Evolutionary conservation across 1,284 basidiomycete genomes (phyloP), one percentile per base, ranked within the genome.

Genomic region (Fistulinella cinereoalba): DNA sequence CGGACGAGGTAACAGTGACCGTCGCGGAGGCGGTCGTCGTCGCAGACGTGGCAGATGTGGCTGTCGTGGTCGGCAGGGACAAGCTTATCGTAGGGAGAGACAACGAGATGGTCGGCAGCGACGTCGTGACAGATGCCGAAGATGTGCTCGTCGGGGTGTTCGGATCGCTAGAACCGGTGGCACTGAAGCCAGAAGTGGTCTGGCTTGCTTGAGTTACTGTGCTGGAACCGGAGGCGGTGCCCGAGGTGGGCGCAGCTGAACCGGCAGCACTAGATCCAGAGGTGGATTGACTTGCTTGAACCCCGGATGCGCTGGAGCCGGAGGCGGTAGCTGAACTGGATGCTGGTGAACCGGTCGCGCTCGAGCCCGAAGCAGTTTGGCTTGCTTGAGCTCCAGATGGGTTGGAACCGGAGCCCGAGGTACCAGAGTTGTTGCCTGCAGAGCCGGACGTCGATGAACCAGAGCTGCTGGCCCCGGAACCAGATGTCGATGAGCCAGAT

Each of bases 261-360:
- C 45, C 37, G 13, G 48, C 21, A 24, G 29, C 44, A 12, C 34
- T 40, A 29, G 37, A 15, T 11, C 29, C 25, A 16, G 32, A 9
- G 16, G 25, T 27, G 7, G 31, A 27, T 27, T 27, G 25, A 12
- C 12, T 27, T 27, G 25, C 12, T 27, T 27, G 25, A 27, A 12
- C 25, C 6, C 25, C 12, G 12, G 25, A 12, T 6, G 12, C 12
- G 25, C 12, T 27, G 25, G 25, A 27, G 37, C 53, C 2, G 2
- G 7, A 25, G 3, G n/a, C n/a, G n/a, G n/a, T n/a, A n/a, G n/a
- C n/a, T n/a, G n/a, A n/a, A n/a, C n/a, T n/a, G n/a, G n/a, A n/a
- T n/a, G n/a, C n/a, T n/a, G n/a, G n/a, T 15, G 47, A n/a, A 4
- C 45, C 37, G 13, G 48, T 22, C 25, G 29, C 44, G 15, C 34